These are phyloP conservation scores for Picea sitchensis DNA, from an alignment of 75 land plant genomes.

Conservation along the genomic window DNA sequence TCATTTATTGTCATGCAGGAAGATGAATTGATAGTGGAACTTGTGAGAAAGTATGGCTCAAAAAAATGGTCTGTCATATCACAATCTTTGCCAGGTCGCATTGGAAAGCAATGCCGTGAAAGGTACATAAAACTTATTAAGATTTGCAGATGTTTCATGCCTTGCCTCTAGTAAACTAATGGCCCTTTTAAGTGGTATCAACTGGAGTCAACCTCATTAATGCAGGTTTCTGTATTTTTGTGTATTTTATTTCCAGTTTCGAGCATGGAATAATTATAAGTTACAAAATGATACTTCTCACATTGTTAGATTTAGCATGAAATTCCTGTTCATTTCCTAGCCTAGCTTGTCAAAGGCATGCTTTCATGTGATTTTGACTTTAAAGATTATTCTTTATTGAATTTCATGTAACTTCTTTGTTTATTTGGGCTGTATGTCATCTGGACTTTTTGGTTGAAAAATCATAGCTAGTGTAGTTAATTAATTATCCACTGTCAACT, in stretches of 20 bases:
- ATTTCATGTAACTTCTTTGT: neutral
- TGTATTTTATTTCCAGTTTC: constrained; percentile 4
- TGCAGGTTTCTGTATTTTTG: neutral
- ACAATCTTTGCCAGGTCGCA: constrained; percentile 78
- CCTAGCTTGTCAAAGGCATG: neutral
- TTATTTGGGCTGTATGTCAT: neutral
- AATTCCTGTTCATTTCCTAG: neutral
- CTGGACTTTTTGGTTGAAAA: neutral
- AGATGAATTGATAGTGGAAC: constrained; percentile 77
- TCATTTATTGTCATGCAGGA: constrained; percentile 37
- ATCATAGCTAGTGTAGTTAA: neutral
- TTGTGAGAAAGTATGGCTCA: constrained; percentile 72
- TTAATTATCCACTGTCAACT: neutral
- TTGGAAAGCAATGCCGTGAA: constrained; percentile 94
- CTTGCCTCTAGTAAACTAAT: neutral
- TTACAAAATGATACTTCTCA: neutral
- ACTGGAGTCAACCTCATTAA: neutral
- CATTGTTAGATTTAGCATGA: neutral
- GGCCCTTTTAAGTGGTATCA: neutral
- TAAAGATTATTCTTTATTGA: neutral
- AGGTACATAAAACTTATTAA: constrained; percentile 31
- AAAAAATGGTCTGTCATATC: constrained; percentile 94
- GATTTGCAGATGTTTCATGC: neutral
- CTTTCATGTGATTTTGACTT: neutral
- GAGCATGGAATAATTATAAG: neutral